Evolutionary conservation across 2,329 filamentous ascomycete genomes (phyloP).

Genomic region (Annulohypoxylon truncatum): DNA sequence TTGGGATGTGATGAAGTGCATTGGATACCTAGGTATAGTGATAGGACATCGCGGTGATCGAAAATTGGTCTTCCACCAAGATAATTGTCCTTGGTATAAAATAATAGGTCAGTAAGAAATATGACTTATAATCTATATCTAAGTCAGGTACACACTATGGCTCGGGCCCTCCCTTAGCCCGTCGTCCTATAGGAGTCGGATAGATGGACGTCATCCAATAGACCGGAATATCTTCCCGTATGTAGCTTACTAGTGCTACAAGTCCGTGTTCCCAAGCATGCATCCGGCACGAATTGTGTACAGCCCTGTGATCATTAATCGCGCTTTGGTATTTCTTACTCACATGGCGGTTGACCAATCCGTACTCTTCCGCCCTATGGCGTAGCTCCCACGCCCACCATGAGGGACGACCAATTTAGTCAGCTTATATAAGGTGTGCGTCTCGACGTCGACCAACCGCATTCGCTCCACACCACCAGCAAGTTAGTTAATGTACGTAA

Average conservation of each 20-base stretch:
- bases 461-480: slow-evolving; percentile 19
- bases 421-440: slow-evolving; percentile 32
- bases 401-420: slow-evolving; percentile 7
- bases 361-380: slow-evolving; percentile 18
- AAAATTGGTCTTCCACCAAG: background rate
- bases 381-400: slow-evolving; percentile 4
- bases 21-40: slow-evolving; percentile 2
- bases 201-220: slow-evolving; percentile 9
- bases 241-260: slow-evolving; percentile 22
- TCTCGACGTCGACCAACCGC: slow-evolving; percentile 17
- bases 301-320: slow-evolving; percentile 21
- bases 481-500: slow-evolving; percentile 7
- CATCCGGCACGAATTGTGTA: slow-evolving; percentile 14
- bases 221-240: slow-evolving; percentile 29
- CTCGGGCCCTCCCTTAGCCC: slow-evolving; percentile 17
- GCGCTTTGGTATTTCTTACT: slow-evolving; percentile 18
- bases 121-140: slow-evolving; percentile 7
- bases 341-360: slow-evolving; percentile 6
- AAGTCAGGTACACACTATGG: slow-evolving; percentile 16
- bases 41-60: background rate
- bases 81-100: background rate
- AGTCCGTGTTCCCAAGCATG: slow-evolving; percentile 3
- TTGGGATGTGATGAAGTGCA: slow-evolving; percentile 16
- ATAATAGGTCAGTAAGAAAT: background rate
- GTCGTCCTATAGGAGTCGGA: slow-evolving; percentile 8